phyloP scores from a whole-genome alignment of 2,329 filamentous ascomycete genomes.

The Dactylellina cionopaga region DNA sequence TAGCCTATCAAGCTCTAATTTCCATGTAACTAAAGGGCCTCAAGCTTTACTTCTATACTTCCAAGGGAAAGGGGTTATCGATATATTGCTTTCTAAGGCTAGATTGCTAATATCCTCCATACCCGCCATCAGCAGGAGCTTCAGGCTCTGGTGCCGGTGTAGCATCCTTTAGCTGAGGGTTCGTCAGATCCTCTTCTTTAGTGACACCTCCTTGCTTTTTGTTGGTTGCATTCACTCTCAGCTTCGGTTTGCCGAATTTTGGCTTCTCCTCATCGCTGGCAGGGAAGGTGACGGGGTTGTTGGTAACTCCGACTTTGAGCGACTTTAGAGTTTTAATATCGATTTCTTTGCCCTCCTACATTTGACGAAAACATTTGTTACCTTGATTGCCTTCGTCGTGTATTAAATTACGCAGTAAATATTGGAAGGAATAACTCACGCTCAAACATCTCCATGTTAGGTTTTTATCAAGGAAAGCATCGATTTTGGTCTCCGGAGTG shows the following conservation, averaged over 20 bases:
- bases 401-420: too few species aligned
- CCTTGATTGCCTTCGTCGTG: too few species aligned
- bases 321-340: neutral
- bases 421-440: neutral
- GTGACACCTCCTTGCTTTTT: neutral
- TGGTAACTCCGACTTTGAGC: constrained; percentile 1
- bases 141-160: too few species aligned
- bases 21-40: too few species aligned
- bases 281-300: neutral
- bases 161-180: too few species aligned
- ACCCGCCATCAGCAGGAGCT: too few species aligned
- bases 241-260: neutral
- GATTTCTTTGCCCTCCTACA: neutral
- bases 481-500: neutral
- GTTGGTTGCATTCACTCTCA: neutral
- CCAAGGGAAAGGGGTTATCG: too few species aligned
- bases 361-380: neutral
- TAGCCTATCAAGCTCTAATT: too few species aligned
- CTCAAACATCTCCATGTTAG: neutral
- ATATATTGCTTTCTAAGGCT: too few species aligned
- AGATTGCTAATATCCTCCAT: too few species aligned
- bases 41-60: too few species aligned
- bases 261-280: neutral
- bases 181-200: neutral
- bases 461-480: neutral